Conservation (phyloP, 331 rosid species). For the Quercus lobata region DNA sequence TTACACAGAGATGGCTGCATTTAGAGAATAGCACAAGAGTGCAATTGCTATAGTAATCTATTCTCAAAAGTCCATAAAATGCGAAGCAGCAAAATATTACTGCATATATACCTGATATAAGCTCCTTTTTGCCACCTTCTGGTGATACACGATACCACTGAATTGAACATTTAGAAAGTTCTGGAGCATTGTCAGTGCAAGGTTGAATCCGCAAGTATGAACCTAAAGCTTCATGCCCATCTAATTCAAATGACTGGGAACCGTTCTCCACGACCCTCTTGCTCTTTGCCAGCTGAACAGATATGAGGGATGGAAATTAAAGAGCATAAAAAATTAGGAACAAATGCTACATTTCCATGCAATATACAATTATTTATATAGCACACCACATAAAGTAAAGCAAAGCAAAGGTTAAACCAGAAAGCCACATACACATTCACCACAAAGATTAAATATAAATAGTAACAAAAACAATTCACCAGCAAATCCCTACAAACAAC, state of each 20-base stretch:
- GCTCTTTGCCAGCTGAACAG: slow-evolving; percentile 56
- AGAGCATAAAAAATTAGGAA: not conserved
- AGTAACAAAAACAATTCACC: not conserved
- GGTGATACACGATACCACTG: slow-evolving; percentile 73
- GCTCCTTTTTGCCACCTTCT: slow-evolving; percentile 70
- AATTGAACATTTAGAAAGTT: slow-evolving; percentile 58
- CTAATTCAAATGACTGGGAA: slow-evolving; percentile 53
- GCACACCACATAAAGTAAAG: too few relatives aligned
- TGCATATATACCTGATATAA: slow-evolving; percentile 63
- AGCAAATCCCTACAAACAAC: not conserved
- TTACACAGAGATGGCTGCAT: not conserved
- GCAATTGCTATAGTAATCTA: not conserved
- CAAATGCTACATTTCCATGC: not conserved
- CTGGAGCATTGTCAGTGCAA: slow-evolving; percentile 55
- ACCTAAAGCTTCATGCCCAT: slow-evolving; percentile 78
- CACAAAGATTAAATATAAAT: not conserved
- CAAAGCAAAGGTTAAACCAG: not conserved
- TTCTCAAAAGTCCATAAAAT: not conserved
- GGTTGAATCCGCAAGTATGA: slow-evolving; percentile 71
- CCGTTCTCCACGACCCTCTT: slow-evolving; percentile 54
- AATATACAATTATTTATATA: not conserved
- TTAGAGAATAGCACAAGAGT: not conserved
- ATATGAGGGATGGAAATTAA: slow-evolving; percentile 1
- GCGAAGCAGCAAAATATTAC: not conserved
- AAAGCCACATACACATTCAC: not conserved